A percentile compares a stretch with the other conserved stretches of the same genome.
Conservation (phyloP, 768 basidiomycete genomes). For the Rhizopogon sp. region DNA sequence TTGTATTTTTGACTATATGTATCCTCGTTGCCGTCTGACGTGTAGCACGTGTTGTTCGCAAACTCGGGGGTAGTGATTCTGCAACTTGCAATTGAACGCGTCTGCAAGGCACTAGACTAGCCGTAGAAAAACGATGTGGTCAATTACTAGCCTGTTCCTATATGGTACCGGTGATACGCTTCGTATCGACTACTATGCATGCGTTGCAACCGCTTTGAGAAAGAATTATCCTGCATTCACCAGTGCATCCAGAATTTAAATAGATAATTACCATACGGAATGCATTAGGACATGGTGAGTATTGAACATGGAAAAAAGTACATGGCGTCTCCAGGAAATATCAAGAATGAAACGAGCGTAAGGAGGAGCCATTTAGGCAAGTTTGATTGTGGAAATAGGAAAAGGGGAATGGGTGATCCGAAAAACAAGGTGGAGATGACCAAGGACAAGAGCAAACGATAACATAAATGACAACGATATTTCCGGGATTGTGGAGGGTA, state of each 20-base stretch:
- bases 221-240: neutral
- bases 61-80: no score
- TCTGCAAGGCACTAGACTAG: no score
- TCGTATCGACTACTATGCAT: no score
- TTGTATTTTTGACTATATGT: neutral
- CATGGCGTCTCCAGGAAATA: constrained; percentile 24
- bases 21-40: neutral
- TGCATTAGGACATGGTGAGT: constrained; percentile 31
- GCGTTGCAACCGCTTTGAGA: constrained; percentile 10
- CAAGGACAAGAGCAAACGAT: constrained; percentile 20
- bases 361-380: constrained; percentile 20
- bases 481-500: constrained; percentile 9
- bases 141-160: no score
- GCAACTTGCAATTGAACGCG: no score
- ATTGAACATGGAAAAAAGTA: constrained; percentile 29
- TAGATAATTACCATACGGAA: constrained; percentile 30
- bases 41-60: neutral
- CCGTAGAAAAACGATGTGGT: no score
- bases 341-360: constrained; percentile 23
- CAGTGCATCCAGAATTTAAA: constrained; percentile 15
- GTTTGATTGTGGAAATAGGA: constrained; percentile 14
- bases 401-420: constrained; percentile 6
- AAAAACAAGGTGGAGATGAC: constrained; percentile 10
- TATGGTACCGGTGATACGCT: no score
- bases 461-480: constrained; percentile 14